Base-by-base conservation (phyloP, 2,329 filamentous ascomycete genomes). In the Clarireedia paspali region DNA sequence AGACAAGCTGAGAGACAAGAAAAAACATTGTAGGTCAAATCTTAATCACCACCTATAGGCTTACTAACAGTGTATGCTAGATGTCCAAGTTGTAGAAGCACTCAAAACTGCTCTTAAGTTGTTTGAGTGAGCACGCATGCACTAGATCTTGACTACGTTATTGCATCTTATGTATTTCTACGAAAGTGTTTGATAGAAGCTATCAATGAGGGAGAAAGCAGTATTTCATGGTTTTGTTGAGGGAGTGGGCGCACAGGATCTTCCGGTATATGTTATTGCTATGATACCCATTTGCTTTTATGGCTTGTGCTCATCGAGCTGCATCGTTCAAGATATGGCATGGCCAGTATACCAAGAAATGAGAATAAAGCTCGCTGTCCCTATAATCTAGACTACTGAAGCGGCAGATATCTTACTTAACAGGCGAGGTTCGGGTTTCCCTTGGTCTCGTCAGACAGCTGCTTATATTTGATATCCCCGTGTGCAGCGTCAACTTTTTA, bases 1-100 rank as follows among this genome's bases (percentile, higher is more conserved):
- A 68, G 75, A 82, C 40, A 80, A 77, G 26, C 76, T 95, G 56
- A 82, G 84, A 53, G 79, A 85, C 62, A 94, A 87, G 68, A 87
- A 91, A 66, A 77, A 85, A 59, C 91, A 96, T 65, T 89, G 91
- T 95, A 74, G 74, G 87, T 73, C 36, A 6, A 26, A 47, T 38
- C 6, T 7, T 10, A 3, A 12, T 23, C 39, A 24, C 17, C 3
- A 20, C 9, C 26, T 42, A 9, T 2, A 38, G 36, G 2, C 42
- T 70, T 46, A 68, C 60, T 48, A 20, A 14, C 36, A 39, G 15
- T 20, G 12, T 54, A 23, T 36, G 23, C 12, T 62, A 79, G 76
- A 79, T 60, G 69, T 71, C 14, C 78, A 84, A 64, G 83, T 85
- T 54, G 79, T 85, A 9, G 74, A 76, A 50, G 82, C 82, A 20